These are phyloP conservation scores for Trametes villosa DNA, from an alignment of 768 basidiomycete genomes.

Conservation along the genomic window DNA sequence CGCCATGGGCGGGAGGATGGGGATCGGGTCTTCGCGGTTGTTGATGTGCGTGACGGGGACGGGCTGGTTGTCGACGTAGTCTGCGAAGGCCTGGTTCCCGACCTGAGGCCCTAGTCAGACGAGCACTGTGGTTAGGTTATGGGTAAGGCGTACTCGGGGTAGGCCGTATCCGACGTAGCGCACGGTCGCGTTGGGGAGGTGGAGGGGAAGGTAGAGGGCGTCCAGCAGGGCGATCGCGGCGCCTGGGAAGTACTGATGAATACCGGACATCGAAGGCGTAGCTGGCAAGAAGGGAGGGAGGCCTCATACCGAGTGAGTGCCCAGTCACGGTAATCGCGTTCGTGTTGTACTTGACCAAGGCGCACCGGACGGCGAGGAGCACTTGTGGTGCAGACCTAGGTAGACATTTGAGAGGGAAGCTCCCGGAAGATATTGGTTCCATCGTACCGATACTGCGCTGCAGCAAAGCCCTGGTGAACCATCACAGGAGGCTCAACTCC, in stretches of 20 bases:
- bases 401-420: conserved; percentile 12
- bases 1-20: conserved; percentile 36
- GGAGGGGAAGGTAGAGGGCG: conserved; percentile 53
- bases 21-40: conserved; percentile 48
- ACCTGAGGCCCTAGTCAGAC: too few relatives aligned
- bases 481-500: conserved; percentile 45
- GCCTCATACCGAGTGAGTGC: conserved; percentile 42
- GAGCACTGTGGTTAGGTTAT: too few relatives aligned
- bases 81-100: conserved; percentile 63
- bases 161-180: conserved; percentile 34
- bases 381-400: conserved; percentile 44
- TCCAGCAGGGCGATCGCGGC: conserved; percentile 58
- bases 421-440: neutral
- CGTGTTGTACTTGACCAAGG: conserved; percentile 40
- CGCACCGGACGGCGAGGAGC: conserved; percentile 49
- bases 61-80: conserved; percentile 52
- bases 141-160: conserved; percentile 32
- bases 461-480: conserved; percentile 52
- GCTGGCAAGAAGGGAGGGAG: neutral
- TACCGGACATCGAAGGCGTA: too few relatives aligned
- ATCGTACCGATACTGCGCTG: conserved; percentile 48
- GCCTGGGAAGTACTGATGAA: too few relatives aligned
- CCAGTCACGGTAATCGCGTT: conserved; percentile 49
- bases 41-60: conserved; percentile 54
- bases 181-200: conserved; percentile 43